A percentile compares a stretch with the other conserved stretches of the same genome.
Conservation (phyloP, 768 basidiomycete genomes). For the Ramaria sp. region DNA sequence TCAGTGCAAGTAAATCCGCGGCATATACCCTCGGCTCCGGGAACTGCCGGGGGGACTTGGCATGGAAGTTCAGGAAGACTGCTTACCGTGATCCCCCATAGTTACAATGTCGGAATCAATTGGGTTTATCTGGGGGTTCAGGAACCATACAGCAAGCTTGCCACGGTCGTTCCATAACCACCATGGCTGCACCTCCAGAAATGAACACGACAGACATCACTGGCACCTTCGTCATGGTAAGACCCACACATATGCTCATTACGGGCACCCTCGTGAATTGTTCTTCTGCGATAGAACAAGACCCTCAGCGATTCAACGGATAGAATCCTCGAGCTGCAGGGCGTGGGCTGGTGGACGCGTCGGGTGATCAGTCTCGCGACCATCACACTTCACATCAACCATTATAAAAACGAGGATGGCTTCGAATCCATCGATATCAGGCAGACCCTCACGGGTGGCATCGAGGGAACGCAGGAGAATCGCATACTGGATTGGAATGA, state of each 20-base stretch:
- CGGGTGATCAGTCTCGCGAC: constrained; percentile 42
- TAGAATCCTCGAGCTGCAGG: constrained; percentile 56
- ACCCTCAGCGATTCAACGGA: constrained; percentile 50
- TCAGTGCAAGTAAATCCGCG: no score
- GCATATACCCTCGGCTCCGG: no score
- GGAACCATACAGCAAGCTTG: no score
- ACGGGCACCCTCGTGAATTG: neutral
- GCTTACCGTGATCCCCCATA: no score
- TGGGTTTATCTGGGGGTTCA: no score
- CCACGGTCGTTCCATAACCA: constrained; percentile 2
- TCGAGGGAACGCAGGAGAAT: constrained; percentile 12
- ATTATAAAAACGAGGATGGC: constrained; percentile 26
- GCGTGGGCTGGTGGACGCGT: constrained; percentile 62
- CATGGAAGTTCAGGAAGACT: no score
- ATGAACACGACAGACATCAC: constrained; percentile 49
- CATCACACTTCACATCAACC: constrained; percentile 50
- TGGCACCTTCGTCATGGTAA: constrained; percentile 55
- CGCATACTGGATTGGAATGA: constrained; percentile 10
- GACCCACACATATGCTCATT: neutral
- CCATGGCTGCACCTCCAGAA: constrained; percentile 55
- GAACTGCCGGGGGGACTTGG: no score
- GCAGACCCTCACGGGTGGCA: constrained; percentile 14
- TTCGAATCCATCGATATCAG: constrained; percentile 13
- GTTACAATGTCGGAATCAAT: no score
- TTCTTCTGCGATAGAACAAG: constrained; percentile 43